phyloP scores from a whole-genome alignment of 345 rosid species.

The Dimocarpus longan region DNA sequence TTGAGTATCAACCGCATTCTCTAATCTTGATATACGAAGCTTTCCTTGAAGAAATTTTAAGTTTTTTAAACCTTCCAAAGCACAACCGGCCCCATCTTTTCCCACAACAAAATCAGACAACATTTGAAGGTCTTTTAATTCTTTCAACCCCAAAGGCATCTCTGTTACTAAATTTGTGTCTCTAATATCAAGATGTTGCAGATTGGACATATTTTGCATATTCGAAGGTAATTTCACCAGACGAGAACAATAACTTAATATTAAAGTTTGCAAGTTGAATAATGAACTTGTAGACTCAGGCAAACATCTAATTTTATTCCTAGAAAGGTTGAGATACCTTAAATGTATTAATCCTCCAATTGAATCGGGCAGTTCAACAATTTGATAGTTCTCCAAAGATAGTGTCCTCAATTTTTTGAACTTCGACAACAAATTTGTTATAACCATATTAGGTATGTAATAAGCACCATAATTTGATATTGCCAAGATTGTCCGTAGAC shows the following conservation, averaged over 20 bases:
- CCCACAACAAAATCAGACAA: slow-evolving; percentile 12
- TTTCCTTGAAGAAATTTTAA: neutral
- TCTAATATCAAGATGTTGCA: neutral
- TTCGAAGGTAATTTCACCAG: neutral
- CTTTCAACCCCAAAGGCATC: neutral
- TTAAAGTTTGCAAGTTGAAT: neutral
- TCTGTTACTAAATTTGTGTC: neutral
- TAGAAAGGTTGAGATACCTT: neutral
- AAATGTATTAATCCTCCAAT: neutral
- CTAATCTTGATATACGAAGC: neutral
- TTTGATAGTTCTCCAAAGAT: too few relatives aligned
- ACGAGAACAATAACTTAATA: too few relatives aligned
- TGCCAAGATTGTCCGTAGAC: neutral
- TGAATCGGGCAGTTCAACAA: neutral
- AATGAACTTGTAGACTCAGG: neutral
- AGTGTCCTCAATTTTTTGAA: neutral
- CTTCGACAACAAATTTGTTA: too few relatives aligned
- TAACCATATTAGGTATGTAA: neutral
- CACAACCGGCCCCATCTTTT: neutral
- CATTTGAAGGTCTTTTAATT: neutral
- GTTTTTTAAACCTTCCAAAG: slow-evolving; percentile 5
- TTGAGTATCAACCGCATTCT: neutral
- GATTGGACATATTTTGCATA: too few relatives aligned
- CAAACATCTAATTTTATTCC: neutral
- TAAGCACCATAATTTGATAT: neutral